These are phyloP conservation scores for Metschnikowia lochheadii DNA, from an alignment of 805 yeast species.

Conservation along the genomic window DNA sequence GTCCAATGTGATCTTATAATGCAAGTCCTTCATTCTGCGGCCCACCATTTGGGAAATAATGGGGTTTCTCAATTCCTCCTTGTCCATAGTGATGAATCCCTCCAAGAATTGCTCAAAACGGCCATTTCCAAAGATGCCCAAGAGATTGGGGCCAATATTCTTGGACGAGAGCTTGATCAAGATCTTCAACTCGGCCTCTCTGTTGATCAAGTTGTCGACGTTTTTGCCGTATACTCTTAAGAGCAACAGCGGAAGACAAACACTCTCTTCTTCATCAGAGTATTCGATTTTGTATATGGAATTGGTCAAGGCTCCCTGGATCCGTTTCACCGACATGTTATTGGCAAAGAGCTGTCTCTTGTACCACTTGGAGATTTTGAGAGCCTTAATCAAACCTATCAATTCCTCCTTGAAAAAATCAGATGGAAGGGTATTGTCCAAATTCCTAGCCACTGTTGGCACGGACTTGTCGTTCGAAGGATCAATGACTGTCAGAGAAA, in stretches of 20 bases:
- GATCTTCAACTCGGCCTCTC: constrained; percentile 72
- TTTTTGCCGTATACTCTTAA: constrained; percentile 86
- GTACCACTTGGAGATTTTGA: constrained; percentile 80
- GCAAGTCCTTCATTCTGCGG: constrained; percentile 94
- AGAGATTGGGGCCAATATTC: constrained; percentile 80
- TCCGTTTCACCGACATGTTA: constrained; percentile 54
- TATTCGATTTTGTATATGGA: constrained; percentile 77
- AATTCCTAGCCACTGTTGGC: constrained; percentile 50
- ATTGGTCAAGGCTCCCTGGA: constrained; percentile 92
- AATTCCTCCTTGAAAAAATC: constrained; percentile 84
- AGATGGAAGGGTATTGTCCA: constrained; percentile 76
- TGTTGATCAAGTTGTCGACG: constrained; percentile 79
- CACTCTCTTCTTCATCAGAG: constrained; percentile 26
- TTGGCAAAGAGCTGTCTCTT: constrained; percentile 40
- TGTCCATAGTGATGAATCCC: constrained; percentile 73
- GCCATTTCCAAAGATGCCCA: constrained; percentile 90
- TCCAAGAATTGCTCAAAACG: constrained; percentile 89
- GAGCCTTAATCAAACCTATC: constrained; percentile 54
- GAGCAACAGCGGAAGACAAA: constrained; percentile 56
- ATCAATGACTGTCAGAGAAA: constrained; percentile 27
- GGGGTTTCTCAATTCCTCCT: constrained; percentile 68
- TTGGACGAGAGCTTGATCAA: constrained; percentile 69
- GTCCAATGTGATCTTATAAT: constrained; percentile 67
- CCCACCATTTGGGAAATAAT: constrained; percentile 81
- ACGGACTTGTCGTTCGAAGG: constrained; percentile 32